Percentiles rank a stretch among this genome's conserved stretches.
phyloP scores from a whole-genome alignment of 2,329 filamentous ascomycete genomes.

The Alternaria arborescens region DNA sequence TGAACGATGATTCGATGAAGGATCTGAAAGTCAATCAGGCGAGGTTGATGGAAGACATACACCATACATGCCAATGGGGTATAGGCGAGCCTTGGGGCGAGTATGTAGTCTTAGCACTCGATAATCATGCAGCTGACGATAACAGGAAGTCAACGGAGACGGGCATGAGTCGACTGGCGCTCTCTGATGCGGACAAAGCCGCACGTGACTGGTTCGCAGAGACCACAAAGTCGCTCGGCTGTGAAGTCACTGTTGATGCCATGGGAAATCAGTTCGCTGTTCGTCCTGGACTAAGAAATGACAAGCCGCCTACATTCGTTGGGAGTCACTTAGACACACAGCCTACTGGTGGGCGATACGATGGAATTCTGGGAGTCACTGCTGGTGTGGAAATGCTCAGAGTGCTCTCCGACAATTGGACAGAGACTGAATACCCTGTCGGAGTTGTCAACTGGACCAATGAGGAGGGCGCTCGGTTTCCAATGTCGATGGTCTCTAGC shows the following conservation, averaged over 20 bases:
- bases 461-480: constrained; percentile 83
- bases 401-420: constrained; percentile 70
- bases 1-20: constrained; percentile 62
- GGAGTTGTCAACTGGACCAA: constrained; percentile 84
- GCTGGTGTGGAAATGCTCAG: constrained; percentile 77
- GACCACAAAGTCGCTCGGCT: constrained; percentile 69
- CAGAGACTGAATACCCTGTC: constrained; percentile 75
- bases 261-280: constrained; percentile 86
- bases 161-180: constrained; percentile 78
- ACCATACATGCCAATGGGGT: constrained; percentile 73
- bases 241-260: constrained; percentile 71
- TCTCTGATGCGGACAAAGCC: constrained; percentile 75
- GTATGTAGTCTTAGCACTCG: constrained; percentile 50
- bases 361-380: constrained; percentile 78
- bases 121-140: constrained; percentile 7
- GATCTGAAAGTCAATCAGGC: constrained; percentile 66
- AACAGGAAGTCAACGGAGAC: constrained; percentile 66
- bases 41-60: constrained; percentile 70
- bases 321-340: constrained; percentile 71
- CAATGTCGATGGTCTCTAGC: constrained; percentile 76
- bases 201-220: constrained; percentile 79
- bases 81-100: constrained; percentile 72
- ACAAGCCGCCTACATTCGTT: constrained; percentile 69
- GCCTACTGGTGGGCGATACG: constrained; percentile 72
- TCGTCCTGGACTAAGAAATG: constrained; percentile 67